These are phyloP conservation scores for Yarrowia divulgata DNA, from an alignment of 805 yeast species.

Conservation along the genomic window DNA sequence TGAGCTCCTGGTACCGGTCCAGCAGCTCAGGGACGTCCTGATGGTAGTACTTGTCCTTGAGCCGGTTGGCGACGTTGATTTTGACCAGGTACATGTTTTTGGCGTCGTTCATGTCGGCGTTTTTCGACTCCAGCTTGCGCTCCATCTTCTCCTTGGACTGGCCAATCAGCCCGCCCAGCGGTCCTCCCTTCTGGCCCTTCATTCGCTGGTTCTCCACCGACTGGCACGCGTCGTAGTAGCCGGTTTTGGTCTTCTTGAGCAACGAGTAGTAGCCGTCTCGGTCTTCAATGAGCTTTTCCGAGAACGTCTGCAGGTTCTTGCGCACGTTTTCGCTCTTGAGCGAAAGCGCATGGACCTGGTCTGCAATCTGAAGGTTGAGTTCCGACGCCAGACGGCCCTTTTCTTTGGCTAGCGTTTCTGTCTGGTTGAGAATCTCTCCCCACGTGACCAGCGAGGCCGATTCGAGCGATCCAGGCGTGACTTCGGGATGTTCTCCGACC, in stretches of 20 bases:
- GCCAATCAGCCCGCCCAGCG: slow-evolving; percentile 40
- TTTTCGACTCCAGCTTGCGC: slow-evolving; percentile 63
- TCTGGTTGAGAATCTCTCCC: slow-evolving; percentile 84
- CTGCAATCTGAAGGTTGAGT: slow-evolving; percentile 64
- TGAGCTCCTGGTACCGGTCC: slow-evolving; percentile 82
- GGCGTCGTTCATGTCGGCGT: slow-evolving; percentile 82
- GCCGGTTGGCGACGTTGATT: slow-evolving; percentile 83
- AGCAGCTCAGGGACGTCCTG: slow-evolving; percentile 92
- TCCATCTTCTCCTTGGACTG: slow-evolving; percentile 52
- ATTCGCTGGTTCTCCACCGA: slow-evolving; percentile 80
- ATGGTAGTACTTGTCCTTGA: slow-evolving; percentile 89
- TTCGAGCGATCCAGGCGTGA: slow-evolving; percentile 95
- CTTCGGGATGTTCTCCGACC: slow-evolving; percentile 89
- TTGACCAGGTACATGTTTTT: slow-evolving; percentile 84
- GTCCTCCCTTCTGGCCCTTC: slow-evolving; percentile 63
- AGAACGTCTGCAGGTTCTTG: slow-evolving; percentile 62
- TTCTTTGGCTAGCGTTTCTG: slow-evolving; percentile 79
- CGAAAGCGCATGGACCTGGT: slow-evolving; percentile 64
- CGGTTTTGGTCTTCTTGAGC: slow-evolving; percentile 68
- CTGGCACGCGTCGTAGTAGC: slow-evolving; percentile 82
- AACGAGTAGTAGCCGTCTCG: slow-evolving; percentile 61
- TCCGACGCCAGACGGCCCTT: slow-evolving; percentile 66
- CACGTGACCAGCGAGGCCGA: slow-evolving; percentile 86
- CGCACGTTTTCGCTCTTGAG: slow-evolving; percentile 62
- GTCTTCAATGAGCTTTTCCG: slow-evolving; percentile 62